A percentile compares a stretch with the other conserved stretches of the same genome.
phyloP scores from a whole-genome alignment of 495 filamentous ascomycete genomes.

The Parathielavia hyrcaniae region DNA sequence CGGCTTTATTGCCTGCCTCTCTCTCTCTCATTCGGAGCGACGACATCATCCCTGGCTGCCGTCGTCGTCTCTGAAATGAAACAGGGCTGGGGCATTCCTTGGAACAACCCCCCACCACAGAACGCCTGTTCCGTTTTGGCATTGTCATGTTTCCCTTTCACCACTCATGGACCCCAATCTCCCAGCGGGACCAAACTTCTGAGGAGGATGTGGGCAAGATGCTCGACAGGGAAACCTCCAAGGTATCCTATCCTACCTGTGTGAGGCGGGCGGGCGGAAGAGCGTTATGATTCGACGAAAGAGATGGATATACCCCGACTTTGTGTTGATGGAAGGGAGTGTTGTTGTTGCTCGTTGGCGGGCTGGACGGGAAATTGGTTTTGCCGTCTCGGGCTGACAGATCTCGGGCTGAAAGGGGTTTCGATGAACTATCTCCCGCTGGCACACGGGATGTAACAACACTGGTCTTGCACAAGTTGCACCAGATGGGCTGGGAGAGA shows the following conservation, averaged over 20 bases:
- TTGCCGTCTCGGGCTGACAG: neutral
- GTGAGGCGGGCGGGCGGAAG: neutral
- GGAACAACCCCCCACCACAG: neutral
- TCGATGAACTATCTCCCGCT: neutral
- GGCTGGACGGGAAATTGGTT: neutral
- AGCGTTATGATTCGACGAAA: slow-evolving; percentile 15
- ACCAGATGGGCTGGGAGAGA: no score
- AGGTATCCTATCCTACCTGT: neutral
- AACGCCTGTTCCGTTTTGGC: neutral
- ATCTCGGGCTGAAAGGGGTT: neutral
- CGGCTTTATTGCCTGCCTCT: no score
- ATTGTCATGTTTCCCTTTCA: neutral
- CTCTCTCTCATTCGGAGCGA: no score
- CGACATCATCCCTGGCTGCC: no score
- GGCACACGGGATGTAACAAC: no score
- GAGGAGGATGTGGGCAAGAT: neutral
- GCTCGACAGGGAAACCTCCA: neutral
- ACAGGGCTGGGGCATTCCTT: neutral
- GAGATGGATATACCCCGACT: slow-evolving; percentile 30
- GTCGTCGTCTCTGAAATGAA: neutral
- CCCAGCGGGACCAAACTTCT: no score
- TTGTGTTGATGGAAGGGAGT: neutral
- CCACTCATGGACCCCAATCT: no score
- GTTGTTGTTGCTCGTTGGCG: neutral
- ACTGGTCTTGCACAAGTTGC: no score